Evolutionary conservation across 345 rosid species (phyloP).

Genomic region (Eutrema heterophyllum): DNA sequence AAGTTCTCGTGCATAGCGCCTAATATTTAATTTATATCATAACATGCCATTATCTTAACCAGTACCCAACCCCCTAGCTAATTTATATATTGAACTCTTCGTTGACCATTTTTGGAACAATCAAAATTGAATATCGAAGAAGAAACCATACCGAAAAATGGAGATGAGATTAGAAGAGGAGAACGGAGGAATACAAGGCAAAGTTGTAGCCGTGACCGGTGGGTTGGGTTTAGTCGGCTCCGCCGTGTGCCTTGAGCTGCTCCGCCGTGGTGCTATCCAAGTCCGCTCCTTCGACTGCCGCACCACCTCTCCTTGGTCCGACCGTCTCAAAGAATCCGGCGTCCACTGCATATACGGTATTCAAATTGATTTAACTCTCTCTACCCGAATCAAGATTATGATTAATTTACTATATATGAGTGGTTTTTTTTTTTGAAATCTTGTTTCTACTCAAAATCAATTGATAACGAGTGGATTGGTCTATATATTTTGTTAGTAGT

Average conservation of each 20-base stretch:
- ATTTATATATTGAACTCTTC: background rate
- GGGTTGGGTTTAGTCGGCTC: slow-evolving; percentile 77
- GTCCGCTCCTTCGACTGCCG: slow-evolving; percentile 73
- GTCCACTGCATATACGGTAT: slow-evolving; percentile 60
- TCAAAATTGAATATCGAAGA: background rate
- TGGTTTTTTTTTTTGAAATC: background rate
- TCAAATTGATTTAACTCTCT: background rate
- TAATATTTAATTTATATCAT: background rate
- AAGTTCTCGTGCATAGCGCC: background rate
- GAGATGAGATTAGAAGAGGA: slow-evolving; percentile 27
- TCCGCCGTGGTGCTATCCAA: slow-evolving; percentile 67
- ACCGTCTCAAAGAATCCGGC: slow-evolving; percentile 38
- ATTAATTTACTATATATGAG: background rate
- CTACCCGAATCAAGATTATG: too few relatives aligned
- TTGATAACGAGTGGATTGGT: background rate
- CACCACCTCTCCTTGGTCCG: slow-evolving; percentile 55
- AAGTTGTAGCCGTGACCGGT: slow-evolving; percentile 63
- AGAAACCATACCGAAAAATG: background rate
- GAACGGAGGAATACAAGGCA: slow-evolving; percentile 68
- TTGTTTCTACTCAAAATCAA: background rate
- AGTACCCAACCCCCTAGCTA: background rate
- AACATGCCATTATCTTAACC: background rate
- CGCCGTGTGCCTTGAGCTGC: slow-evolving; percentile 62
- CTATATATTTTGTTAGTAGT: background rate
- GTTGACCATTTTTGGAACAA: slow-evolving; percentile 2